Percentiles rank a stretch among this genome's conserved stretches.
These are phyloP conservation scores for Citrus inodora DNA, from an alignment of 345 rosid species.

Conservation along the genomic window DNA sequence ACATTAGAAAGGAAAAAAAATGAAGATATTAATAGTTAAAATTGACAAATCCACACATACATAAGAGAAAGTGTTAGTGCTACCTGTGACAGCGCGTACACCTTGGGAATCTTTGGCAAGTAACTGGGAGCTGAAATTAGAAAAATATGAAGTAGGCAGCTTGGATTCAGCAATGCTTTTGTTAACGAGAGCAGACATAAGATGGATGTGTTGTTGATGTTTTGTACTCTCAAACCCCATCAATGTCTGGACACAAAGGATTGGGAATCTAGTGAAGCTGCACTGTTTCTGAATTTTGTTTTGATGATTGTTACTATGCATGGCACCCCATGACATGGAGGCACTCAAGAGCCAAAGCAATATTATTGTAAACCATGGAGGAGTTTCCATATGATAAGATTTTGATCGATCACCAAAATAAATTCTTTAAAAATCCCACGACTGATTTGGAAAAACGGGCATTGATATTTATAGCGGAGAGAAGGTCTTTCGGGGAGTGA, in stretches of 20 bases:
- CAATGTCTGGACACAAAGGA: slow-evolving; percentile 53
- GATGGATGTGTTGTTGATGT: slow-evolving; percentile 15
- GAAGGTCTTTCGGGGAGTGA: slow-evolving; percentile 3
- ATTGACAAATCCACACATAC: neutral
- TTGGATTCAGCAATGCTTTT: slow-evolving; percentile 52
- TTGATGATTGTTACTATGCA: slow-evolving; percentile 18
- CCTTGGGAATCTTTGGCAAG: slow-evolving; percentile 20
- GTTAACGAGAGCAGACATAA: slow-evolving; percentile 53
- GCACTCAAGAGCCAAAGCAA: slow-evolving; percentile 30
- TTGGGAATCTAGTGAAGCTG: slow-evolving; percentile 48
- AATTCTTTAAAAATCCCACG: neutral
- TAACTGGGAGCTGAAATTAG: slow-evolving; percentile 16
- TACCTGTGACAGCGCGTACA: slow-evolving; percentile 41
- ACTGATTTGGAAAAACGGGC: neutral
- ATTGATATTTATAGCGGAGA: slow-evolving; percentile 25
- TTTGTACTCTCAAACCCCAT: slow-evolving; percentile 20
- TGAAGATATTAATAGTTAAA: neutral
- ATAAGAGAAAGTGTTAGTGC: neutral
- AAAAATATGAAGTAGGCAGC: slow-evolving; percentile 32
- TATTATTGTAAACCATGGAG: neutral
- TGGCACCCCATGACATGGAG: slow-evolving; percentile 12
- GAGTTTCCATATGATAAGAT: neutral
- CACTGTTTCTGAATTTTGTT: slow-evolving; percentile 37
- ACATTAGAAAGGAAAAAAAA: neutral
- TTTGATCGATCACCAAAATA: neutral